Conservation (phyloP, 805 yeast species). For the Wickerhamiella allomyrinae region DNA sequence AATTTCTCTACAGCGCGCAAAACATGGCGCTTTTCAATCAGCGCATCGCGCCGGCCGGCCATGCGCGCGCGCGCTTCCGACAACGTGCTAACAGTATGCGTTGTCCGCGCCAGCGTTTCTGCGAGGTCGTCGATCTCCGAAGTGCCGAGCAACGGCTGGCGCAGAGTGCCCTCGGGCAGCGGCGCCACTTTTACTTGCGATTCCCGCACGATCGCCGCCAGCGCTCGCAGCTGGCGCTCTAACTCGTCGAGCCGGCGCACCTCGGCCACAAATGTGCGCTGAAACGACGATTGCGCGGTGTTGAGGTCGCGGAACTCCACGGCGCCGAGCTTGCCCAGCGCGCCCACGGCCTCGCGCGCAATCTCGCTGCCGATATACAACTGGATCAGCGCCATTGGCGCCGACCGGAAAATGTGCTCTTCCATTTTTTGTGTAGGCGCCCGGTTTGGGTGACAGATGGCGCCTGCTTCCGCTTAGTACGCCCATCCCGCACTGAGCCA, state of each 20-base stretch:
- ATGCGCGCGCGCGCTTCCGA: slow-evolving; percentile 53
- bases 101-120: slow-evolving; percentile 48
- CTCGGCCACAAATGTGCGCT: slow-evolving; percentile 78
- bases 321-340: slow-evolving; percentile 68
- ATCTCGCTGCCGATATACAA: slow-evolving; percentile 80
- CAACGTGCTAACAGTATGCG: slow-evolving; percentile 56
- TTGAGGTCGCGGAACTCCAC: slow-evolving; percentile 86
- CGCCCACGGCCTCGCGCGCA: slow-evolving; percentile 67
- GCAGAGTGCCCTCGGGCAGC: neutral
- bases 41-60: slow-evolving; percentile 40
- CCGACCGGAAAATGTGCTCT: slow-evolving; percentile 43
- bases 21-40: slow-evolving; percentile 60
- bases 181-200: neutral
- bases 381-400: slow-evolving; percentile 93
- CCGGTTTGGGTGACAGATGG: too few species aligned
- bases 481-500: too few species aligned
- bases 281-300: slow-evolving; percentile 62
- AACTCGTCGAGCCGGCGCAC: slow-evolving; percentile 68
- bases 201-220: slow-evolving; percentile 1
- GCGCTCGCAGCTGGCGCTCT: slow-evolving; percentile 26
- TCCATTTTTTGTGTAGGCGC: too few species aligned
- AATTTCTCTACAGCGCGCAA: slow-evolving; percentile 33
- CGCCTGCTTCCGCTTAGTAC: too few species aligned
- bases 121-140: slow-evolving; percentile 58
- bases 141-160: slow-evolving; percentile 23